Evolutionary conservation across 768 basidiomycete genomes (phyloP), one percentile per base, ranked within the genome.

Genomic region (Termitomyces bulborhizus): DNA sequence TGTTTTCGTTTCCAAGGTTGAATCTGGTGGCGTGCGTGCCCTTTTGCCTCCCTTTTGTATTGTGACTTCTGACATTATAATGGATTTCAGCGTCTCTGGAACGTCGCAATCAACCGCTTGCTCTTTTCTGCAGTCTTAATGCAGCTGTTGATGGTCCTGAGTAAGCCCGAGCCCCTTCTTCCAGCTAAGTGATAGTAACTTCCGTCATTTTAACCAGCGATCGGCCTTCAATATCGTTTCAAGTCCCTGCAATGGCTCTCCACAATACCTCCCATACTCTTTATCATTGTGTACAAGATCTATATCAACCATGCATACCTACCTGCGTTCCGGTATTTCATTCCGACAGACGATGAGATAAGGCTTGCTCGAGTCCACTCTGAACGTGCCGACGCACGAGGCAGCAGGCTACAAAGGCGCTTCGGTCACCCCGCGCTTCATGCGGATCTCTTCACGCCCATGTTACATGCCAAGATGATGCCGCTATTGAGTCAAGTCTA

Each of bases 391-490:
- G 95, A 98, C 67, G 74, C 79, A 55, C 77, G 78, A 37, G 78
- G 86, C 53, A 79, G 88, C 65, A 81, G 88, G 34, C 81, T 98
- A 31, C 86, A 86, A 73, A 93, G 86, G 67, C 86, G 96, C 29
- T 99, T 98, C 72, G 90, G 95, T 1, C 97, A 99, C 68, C 95
- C 97, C 1, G 90, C 94, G 15, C 76, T 99, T 46, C 84, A 93
- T 61, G 71, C 81, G 12, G 92, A 95, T 51, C 77, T 96, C 45
- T 90, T 94, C 71, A 92, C 90, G 5, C 91, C 89, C 0, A 89
- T 91, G 88, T 68, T 93, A 49, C 91, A 92, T 62, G 84, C 86
- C 58, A 86, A 84, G 69, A 88, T 92, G 88, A 85, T 90, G 81
- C 85, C 80, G 6, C 72, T 93, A 24, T 74, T 93, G 21, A 70